phyloP scores from a whole-genome alignment of 257 asterid species.

The Solanum dulcamara region DNA sequence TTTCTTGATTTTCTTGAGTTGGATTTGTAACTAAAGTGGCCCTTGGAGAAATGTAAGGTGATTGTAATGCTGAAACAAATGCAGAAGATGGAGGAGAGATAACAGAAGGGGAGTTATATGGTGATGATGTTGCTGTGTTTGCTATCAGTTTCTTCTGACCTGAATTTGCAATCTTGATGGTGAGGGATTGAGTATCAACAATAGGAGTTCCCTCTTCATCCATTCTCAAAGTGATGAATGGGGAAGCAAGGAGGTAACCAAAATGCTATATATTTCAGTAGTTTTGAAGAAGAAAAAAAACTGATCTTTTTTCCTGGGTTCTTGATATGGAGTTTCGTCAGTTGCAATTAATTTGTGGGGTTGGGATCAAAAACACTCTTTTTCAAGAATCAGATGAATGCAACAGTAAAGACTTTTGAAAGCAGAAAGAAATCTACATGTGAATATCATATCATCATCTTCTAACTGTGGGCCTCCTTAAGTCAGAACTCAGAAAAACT shows the following conservation, averaged over 20 bases:
- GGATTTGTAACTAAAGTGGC: slow-evolving; percentile 21
- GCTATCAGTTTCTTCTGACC: slow-evolving; percentile 7
- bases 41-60: slow-evolving; percentile 88
- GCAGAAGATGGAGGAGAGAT: slow-evolving; percentile 86
- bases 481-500: slow-evolving; percentile 23
- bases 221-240: slow-evolving; percentile 30
- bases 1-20: slow-evolving; percentile 6
- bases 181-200: slow-evolving; percentile 40
- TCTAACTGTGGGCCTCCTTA: slow-evolving; percentile 57
- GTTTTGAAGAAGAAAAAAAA: slow-evolving; percentile 1
- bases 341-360: slow-evolving; percentile 21
- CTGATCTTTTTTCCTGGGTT: slow-evolving; percentile 15
- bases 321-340: slow-evolving; percentile 18
- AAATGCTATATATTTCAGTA: slow-evolving; percentile 6
- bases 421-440: slow-evolving; percentile 32
- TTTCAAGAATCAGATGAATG: slow-evolving; percentile 38
- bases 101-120: slow-evolving; percentile 54
- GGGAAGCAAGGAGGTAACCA: not conserved
- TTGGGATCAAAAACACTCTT: slow-evolving; percentile 9
- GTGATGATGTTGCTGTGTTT: slow-evolving; percentile 45
- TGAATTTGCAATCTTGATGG: slow-evolving; percentile 38
- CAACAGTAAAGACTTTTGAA: slow-evolving; percentile 42
- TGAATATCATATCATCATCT: slow-evolving; percentile 47
- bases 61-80: slow-evolving; percentile 79
- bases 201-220: slow-evolving; percentile 18